Conservation (phyloP, 495 filamentous ascomycete genomes). For the Cercophora scortea region DNA sequence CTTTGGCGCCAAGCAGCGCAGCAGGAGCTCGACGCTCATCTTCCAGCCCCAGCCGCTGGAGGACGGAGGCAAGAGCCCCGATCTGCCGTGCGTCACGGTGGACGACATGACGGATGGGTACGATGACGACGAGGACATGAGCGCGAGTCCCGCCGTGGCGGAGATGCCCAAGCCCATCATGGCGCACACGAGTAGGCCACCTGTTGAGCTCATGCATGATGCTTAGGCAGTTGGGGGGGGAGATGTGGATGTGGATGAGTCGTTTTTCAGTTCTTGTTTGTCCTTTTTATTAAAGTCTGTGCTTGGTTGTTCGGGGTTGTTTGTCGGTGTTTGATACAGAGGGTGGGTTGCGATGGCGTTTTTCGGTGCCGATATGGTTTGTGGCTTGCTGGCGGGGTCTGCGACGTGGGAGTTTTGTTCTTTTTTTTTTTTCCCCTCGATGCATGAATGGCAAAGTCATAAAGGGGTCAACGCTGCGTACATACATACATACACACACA, state of each 20-base stretch:
- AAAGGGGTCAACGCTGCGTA: too few relatives aligned
- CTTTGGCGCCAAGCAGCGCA: conserved; percentile 17
- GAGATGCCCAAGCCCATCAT: conserved; percentile 47
- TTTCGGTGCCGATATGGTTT: too few relatives aligned
- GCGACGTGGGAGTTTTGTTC: too few relatives aligned
- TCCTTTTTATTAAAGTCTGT: neutral
- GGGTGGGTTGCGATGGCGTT: too few relatives aligned
- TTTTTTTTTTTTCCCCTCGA: too few relatives aligned
- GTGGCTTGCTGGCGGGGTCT: too few relatives aligned
- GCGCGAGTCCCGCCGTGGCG: conserved; percentile 22
- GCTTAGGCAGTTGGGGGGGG: conserved; percentile 3
- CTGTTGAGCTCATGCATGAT: conserved; percentile 79
- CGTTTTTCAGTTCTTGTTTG: neutral
- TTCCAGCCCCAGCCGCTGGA: conserved; percentile 46
- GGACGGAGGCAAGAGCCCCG: conserved; percentile 65
- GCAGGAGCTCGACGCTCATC: conserved; percentile 36
- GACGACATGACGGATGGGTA: conserved; percentile 72
- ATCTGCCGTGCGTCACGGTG: conserved; percentile 81
- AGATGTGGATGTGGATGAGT: too few relatives aligned
- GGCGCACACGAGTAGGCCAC: conserved; percentile 74
- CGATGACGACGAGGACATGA: conserved; percentile 27
- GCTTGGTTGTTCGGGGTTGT: too few relatives aligned
- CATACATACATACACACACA: too few relatives aligned
- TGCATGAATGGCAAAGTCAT: too few relatives aligned
- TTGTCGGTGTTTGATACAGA: too few relatives aligned